Percentiles rank a stretch among this genome's conserved stretches.
Conservation (phyloP, 257 asterid genomes). For the Paulownia fortunei region DNA sequence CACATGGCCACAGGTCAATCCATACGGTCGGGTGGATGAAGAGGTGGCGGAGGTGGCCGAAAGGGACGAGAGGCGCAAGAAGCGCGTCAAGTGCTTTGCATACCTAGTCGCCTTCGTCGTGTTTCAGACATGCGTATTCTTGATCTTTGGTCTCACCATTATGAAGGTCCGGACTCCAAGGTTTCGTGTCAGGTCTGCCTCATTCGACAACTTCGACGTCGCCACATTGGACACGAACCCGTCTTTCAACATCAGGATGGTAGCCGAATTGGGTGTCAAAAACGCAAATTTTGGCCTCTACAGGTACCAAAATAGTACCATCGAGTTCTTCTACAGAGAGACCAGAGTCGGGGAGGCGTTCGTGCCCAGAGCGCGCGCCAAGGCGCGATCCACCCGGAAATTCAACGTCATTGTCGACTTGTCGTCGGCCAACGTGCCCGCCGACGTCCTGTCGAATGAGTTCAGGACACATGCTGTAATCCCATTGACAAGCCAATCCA, state of each 20-base stretch:
- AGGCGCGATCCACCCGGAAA: constrained; percentile 21
- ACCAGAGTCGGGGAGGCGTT: constrained; percentile 15
- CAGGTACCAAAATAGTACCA: constrained; percentile 20
- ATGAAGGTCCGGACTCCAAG: constrained; percentile 24
- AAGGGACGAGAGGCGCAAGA: constrained; percentile 14
- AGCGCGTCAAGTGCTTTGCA: constrained; percentile 21
- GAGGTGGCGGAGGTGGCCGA: background rate
- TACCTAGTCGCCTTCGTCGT: constrained; percentile 18
- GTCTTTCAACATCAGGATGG: constrained; percentile 14
- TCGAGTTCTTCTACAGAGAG: constrained; percentile 27
- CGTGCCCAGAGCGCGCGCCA: constrained; percentile 13
- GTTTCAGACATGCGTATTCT: constrained; percentile 6
- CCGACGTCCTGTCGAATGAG: background rate
- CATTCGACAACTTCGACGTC: constrained; percentile 8
- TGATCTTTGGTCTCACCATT: constrained; percentile 12
- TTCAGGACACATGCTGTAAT: background rate
- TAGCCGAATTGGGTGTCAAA: constrained; percentile 8
- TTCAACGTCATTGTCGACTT: constrained; percentile 18
- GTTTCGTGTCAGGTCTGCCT: constrained; percentile 25
- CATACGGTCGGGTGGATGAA: constrained; percentile 25
- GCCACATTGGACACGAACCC: constrained; percentile 14
- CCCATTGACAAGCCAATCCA: constrained; percentile 15
- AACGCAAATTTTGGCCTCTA: constrained; percentile 32
- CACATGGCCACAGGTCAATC: background rate
- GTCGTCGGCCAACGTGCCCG: background rate